Percentiles rank a stretch among this genome's conserved stretches.
phyloP scores from a whole-genome alignment of 2,329 filamentous ascomycete species.

The Colletotrichum noveboracense region DNA sequence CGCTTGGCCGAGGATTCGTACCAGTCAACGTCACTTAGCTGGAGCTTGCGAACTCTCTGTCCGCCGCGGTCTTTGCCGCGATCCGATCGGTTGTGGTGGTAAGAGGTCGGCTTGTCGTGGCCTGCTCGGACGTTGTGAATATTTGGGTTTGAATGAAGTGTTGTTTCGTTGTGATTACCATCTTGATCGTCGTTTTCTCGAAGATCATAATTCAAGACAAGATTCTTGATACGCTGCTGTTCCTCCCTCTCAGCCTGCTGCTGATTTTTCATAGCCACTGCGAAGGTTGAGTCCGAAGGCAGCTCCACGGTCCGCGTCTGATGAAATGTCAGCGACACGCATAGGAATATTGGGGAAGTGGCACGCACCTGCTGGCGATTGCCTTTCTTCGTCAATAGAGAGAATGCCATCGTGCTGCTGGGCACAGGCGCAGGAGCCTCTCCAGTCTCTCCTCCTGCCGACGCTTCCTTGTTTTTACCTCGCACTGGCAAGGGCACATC shows the following conservation, averaged over 20 bases:
- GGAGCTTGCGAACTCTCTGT: slow-evolving; percentile 87
- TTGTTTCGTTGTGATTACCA: slow-evolving; percentile 64
- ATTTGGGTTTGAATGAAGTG: slow-evolving; percentile 52
- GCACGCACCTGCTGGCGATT: slow-evolving; percentile 84
- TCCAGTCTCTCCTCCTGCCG: slow-evolving; percentile 14
- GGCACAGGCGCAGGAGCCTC: slow-evolving; percentile 17
- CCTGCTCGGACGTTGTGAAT: slow-evolving; percentile 54
- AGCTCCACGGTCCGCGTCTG: slow-evolving; percentile 91
- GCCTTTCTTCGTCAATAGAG: slow-evolving; percentile 91
- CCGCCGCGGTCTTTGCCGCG: slow-evolving; percentile 69
- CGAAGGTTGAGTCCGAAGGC: slow-evolving; percentile 90
- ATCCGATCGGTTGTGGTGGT: slow-evolving; percentile 62
- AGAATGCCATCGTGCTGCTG: slow-evolving; percentile 86
- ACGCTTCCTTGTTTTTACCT: slow-evolving; percentile 50
- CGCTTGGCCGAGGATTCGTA: slow-evolving; percentile 50
- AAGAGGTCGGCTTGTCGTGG: slow-evolving; percentile 54
- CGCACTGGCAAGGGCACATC: slow-evolving; percentile 98
- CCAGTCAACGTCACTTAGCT: slow-evolving; percentile 98
- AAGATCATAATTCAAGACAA: slow-evolving; percentile 96
- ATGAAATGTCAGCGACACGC: slow-evolving; percentile 17
- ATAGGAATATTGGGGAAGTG: background rate
- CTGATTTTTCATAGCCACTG: slow-evolving; percentile 93
- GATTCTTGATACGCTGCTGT: slow-evolving; percentile 96
- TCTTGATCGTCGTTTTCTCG: slow-evolving; percentile 81
- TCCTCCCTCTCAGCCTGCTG: slow-evolving; percentile 95